Conservation (phyloP, 805 yeast species). For the Cyberlindnera japonica region DNA sequence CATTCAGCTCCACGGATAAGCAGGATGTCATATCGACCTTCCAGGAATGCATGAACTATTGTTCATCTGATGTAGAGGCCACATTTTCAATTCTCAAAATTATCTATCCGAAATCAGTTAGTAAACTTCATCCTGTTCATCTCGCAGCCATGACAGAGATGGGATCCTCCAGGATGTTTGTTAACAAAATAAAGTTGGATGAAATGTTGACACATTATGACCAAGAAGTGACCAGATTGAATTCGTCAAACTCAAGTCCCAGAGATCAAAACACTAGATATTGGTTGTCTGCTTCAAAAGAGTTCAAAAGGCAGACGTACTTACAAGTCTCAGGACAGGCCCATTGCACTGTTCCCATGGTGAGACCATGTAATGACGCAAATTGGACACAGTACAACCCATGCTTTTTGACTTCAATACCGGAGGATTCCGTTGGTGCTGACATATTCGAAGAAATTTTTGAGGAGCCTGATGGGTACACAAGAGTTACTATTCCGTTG, state of each 20-base stretch:
- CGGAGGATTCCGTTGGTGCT: background rate
- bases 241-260: background rate
- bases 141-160: conserved; percentile 7
- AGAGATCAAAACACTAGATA: no score
- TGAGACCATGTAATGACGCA: background rate
- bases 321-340: background rate
- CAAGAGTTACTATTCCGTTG: conserved; percentile 1
- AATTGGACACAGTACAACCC: background rate
- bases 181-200: conserved; percentile 3
- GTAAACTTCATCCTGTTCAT: conserved; percentile 6
- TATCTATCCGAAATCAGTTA: background rate
- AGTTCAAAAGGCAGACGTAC: background rate
- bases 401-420: conserved; percentile 2
- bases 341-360: background rate
- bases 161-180: conserved; percentile 5
- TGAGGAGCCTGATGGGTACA: conserved; percentile 2
- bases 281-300: background rate
- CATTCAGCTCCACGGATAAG: conserved; percentile 52
- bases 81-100: conserved; percentile 57
- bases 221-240: background rate
- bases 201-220: background rate
- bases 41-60: conserved; percentile 61
- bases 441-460: conserved; percentile 1
- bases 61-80: conserved; percentile 74
- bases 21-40: conserved; percentile 51